phyloP scores from a whole-genome alignment of 2,329 filamentous ascomycete species.

The Alternaria hordeiaustralica region DNA sequence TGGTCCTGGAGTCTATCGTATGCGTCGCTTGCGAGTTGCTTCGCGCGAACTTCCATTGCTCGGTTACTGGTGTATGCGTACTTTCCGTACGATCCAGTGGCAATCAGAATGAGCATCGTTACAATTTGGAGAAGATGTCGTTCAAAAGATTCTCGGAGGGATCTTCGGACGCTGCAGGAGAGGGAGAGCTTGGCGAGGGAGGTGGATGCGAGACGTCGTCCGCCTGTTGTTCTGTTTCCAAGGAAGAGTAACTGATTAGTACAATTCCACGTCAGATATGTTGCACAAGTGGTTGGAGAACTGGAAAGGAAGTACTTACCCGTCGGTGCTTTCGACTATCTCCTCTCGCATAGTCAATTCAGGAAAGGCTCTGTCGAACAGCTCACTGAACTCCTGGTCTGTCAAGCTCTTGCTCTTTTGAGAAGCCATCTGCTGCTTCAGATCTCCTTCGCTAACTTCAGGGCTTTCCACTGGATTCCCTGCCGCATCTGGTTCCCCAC shows the following conservation, averaged over 20 bases:
- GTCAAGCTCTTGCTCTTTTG: conserved; percentile 84
- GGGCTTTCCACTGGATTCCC: conserved; percentile 67
- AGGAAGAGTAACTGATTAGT: conserved; percentile 87
- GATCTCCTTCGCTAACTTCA: conserved; percentile 70
- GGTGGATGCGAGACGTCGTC: conserved; percentile 75
- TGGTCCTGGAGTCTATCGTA: conserved; percentile 83
- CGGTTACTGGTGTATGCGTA: conserved; percentile 67
- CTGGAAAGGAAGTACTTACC: conserved; percentile 57
- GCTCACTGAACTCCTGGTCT: conserved; percentile 87
- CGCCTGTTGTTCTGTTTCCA: conserved; percentile 74
- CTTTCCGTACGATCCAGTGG: conserved; percentile 65
- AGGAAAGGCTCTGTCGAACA: conserved; percentile 77
- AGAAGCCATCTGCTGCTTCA: conserved; percentile 77
- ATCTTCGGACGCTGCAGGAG: conserved; percentile 79
- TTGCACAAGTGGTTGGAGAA: conserved; percentile 29
- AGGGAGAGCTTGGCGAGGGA: conserved; percentile 92
- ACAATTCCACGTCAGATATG: conserved; percentile 41
- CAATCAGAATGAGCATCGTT: conserved; percentile 59
- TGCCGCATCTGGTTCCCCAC: conserved; percentile 73
- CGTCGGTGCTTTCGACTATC: conserved; percentile 61
- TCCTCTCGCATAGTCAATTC: conserved; percentile 71
- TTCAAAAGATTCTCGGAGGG: conserved; percentile 79
- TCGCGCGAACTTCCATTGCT: conserved; percentile 74
- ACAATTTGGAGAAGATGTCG: conserved; percentile 86
- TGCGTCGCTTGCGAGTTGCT: conserved; percentile 81